Percentiles rank a stretch among this genome's conserved stretches.
Conservation (phyloP, 2,329 filamentous ascomycete genomes). For the Colletotrichum siamense region DNA sequence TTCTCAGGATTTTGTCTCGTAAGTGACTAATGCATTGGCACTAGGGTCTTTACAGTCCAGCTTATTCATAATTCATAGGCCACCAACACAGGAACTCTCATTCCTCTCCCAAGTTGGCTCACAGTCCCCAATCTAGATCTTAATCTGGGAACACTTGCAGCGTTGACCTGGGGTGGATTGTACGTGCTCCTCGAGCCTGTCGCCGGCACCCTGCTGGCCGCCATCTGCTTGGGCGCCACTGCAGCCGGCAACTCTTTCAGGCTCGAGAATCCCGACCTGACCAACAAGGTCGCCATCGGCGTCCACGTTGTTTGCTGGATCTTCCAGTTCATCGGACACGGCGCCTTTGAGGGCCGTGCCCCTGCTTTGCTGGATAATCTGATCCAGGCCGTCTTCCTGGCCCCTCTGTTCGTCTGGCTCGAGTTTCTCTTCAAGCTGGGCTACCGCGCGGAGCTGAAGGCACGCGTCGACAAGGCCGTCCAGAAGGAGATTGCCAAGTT, state of each 20-base stretch:
- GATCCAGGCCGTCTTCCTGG: constrained; percentile 88
- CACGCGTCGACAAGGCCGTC: constrained; percentile 78
- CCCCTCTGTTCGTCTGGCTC: constrained; percentile 97
- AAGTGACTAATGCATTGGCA: constrained; percentile 37
- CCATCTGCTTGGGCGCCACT: constrained; percentile 77
- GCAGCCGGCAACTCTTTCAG: constrained; percentile 80
- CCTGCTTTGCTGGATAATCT: constrained; percentile 92
- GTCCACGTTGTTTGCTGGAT: constrained; percentile 82
- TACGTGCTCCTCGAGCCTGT: constrained; percentile 95
- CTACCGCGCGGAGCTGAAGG: constrained; percentile 87
- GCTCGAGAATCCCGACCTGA: constrained; percentile 54
- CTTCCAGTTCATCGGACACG: constrained; percentile 90
- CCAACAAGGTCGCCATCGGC: constrained; percentile 64
- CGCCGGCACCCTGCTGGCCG: constrained; percentile 78
- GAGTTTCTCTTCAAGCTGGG: constrained; percentile 90
- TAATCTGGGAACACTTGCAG: constrained; percentile 69
- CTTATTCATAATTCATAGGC: constrained; percentile 45
- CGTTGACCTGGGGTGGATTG: constrained; percentile 74
- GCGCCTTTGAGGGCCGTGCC: constrained; percentile 84
- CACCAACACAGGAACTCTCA: constrained; percentile 67
- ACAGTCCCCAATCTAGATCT: constrained; percentile 71
- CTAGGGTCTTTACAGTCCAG: background rate
- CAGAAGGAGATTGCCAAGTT: constrained; percentile 79
- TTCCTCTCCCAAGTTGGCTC: constrained; percentile 70
- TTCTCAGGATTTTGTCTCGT: constrained; percentile 76